Conservation (phyloP, 805 yeast species). For the Priceomyces melissophilus region DNA sequence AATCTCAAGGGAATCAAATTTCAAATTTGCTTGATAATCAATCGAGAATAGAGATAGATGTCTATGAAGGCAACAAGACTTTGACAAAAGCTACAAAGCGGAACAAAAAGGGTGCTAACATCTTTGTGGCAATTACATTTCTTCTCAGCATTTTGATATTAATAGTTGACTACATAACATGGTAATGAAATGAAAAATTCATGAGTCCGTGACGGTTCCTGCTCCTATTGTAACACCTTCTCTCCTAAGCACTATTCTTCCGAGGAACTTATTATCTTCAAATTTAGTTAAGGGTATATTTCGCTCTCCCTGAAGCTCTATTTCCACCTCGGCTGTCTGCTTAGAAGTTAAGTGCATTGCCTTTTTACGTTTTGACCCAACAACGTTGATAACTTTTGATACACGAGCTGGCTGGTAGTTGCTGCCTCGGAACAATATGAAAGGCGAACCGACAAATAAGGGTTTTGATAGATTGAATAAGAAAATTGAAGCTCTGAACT, state of each 20-base stretch:
- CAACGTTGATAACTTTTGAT: conserved; percentile 36
- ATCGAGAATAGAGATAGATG: conserved; percentile 60
- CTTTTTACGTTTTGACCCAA: conserved; percentile 39
- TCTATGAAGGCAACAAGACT: conserved; percentile 67
- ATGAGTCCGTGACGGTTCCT: conserved; percentile 39
- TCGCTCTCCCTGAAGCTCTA: conserved; percentile 46
- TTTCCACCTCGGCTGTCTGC: conserved; percentile 55
- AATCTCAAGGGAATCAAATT: conserved; percentile 69
- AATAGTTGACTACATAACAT: conserved; percentile 33
- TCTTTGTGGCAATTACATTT: conserved; percentile 32
- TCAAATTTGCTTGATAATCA: conserved; percentile 62
- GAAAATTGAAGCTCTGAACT: conserved; percentile 25
- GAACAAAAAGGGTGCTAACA: conserved; percentile 47
- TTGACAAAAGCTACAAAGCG: conserved; percentile 64
- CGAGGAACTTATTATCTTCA: conserved; percentile 48
- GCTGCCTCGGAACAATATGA: conserved; percentile 74
- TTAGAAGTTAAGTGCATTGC: conserved; percentile 56
- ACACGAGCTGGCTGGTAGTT: conserved; percentile 68
- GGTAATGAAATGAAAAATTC: conserved; percentile 7
- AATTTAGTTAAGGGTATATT: conserved; percentile 53
- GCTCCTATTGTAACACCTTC: conserved; percentile 73
- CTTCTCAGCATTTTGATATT: conserved; percentile 33
- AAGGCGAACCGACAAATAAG: conserved; percentile 72
- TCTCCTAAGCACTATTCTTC: conserved; percentile 65
- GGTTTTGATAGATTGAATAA: conserved; percentile 58